Evolutionary conservation across 805 yeast genomes (phyloP).

Genomic region (Aciculoconidium aculeatum): DNA sequence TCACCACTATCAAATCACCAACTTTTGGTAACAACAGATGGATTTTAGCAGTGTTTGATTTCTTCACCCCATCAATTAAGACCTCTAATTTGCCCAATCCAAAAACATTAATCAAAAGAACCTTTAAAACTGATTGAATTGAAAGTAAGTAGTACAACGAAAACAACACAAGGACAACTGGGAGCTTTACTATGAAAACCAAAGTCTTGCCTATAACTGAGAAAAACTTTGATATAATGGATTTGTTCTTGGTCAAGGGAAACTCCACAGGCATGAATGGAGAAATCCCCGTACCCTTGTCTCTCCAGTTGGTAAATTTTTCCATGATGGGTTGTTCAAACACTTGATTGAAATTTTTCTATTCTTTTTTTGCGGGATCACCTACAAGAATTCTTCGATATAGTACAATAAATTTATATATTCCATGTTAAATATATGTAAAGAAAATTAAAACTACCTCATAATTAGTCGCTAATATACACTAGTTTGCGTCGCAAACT

Average conservation of each 20-base stretch:
- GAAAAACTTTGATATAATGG: slow-evolving; percentile 5
- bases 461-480: slow-evolving; percentile 13
- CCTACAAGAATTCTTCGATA: no score
- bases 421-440: slow-evolving; percentile 1
- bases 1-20: slow-evolving; percentile 50
- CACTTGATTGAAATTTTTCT: no score
- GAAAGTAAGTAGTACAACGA: slow-evolving; percentile 20
- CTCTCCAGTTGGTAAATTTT: slow-evolving; percentile 79
- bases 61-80: slow-evolving; percentile 46
- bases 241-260: slow-evolving; percentile 11
- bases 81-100: slow-evolving; percentile 34
- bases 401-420: no score
- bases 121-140: slow-evolving; percentile 14
- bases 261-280: slow-evolving; percentile 67
- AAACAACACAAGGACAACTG: slow-evolving; percentile 18
- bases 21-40: slow-evolving; percentile 27
- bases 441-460: slow-evolving; percentile 7
- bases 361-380: no score
- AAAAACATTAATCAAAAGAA: slow-evolving; percentile 20
- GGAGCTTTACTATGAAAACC: slow-evolving; percentile 23
- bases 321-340: slow-evolving; percentile 47
- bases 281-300: slow-evolving; percentile 88
- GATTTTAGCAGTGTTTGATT: slow-evolving; percentile 30
- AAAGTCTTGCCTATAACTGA: slow-evolving; percentile 8
- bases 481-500: slow-evolving; percentile 11